Percentiles rank a stretch among this genome's conserved stretches.
phyloP scores from a whole-genome alignment of 202 grass and related monocot genomes.

The Schoenoplectus tabernaemontani region DNA sequence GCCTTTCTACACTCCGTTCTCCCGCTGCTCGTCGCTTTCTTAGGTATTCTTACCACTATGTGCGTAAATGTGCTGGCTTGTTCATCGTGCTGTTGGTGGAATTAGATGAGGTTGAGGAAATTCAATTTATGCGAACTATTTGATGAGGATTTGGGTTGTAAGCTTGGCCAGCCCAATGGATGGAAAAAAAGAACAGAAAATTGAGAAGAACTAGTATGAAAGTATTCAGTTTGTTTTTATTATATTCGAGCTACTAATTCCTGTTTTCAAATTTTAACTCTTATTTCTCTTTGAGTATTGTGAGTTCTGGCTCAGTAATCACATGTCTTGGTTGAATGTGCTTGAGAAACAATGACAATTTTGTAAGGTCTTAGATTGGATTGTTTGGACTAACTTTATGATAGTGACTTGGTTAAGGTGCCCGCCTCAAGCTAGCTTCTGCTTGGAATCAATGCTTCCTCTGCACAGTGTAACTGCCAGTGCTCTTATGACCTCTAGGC shows the following conservation, averaged over 20 bases:
- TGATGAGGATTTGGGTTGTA: too few relatives aligned
- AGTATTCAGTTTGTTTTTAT: too few relatives aligned
- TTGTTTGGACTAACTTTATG: not conserved
- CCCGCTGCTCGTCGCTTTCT: slow-evolving; percentile 47
- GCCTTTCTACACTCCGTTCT: slow-evolving; percentile 27
- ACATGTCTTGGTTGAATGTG: not conserved
- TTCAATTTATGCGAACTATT: too few relatives aligned
- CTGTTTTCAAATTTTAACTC: too few relatives aligned
- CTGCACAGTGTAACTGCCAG: slow-evolving; percentile 63
- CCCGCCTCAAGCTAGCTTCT: slow-evolving; percentile 49
- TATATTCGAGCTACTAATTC: too few relatives aligned
- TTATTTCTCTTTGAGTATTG: too few relatives aligned
- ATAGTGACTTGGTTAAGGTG: slow-evolving; percentile 29
- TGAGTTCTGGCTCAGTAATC: not conserved
- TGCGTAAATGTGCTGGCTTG: not conserved
- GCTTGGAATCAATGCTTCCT: slow-evolving; percentile 62
- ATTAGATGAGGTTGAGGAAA: not conserved
- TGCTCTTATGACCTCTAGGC: slow-evolving; percentile 72
- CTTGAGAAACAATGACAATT: not conserved
- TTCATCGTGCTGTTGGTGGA: not conserved
- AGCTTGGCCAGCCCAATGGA: not conserved
- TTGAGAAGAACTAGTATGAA: too few relatives aligned
- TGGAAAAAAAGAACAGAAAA: too few relatives aligned
- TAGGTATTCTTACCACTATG: too few relatives aligned
- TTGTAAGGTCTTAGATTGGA: not conserved